Conservation (phyloP, 768 basidiomycete genomes). For the Russula brevipes region DNA sequence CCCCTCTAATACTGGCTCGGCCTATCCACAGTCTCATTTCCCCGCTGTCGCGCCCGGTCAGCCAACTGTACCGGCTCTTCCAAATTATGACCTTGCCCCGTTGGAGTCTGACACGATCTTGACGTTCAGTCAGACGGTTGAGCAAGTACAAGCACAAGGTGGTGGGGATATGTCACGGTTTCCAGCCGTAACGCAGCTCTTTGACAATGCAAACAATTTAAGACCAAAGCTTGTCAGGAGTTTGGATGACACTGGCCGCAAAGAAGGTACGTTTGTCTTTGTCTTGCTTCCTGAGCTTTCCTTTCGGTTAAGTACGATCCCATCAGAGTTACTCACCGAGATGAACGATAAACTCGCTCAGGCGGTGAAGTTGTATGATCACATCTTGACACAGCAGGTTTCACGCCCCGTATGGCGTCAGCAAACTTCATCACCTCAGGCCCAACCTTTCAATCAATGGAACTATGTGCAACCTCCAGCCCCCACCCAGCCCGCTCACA, state of each 20-base stretch:
- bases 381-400: constrained; percentile 78
- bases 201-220: constrained; percentile 72
- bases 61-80: constrained; percentile 49
- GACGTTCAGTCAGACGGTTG: constrained; percentile 87
- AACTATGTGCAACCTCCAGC: not conserved
- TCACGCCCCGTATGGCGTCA: constrained; percentile 51
- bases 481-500: not conserved
- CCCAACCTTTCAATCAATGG: constrained; percentile 18
- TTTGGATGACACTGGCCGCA: constrained; percentile 76
- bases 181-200: constrained; percentile 79
- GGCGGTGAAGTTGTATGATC: constrained; percentile 88
- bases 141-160: constrained; percentile 74
- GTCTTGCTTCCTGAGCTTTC: not conserved
- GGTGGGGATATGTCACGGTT: constrained; percentile 74
- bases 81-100: constrained; percentile 76
- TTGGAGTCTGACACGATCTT: constrained; percentile 81
- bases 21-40: constrained; percentile 44
- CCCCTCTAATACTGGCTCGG: constrained; percentile 30
- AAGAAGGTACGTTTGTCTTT: constrained; percentile 60
- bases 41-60: constrained; percentile 38
- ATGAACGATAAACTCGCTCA: constrained; percentile 95
- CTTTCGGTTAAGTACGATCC: constrained; percentile 2
- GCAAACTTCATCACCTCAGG: constrained; percentile 4
- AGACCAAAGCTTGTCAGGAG: constrained; percentile 80
- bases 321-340: constrained; percentile 74